Conservation (phyloP, 179 eudicot genomes). For the Carnegiea gigantea region DNA sequence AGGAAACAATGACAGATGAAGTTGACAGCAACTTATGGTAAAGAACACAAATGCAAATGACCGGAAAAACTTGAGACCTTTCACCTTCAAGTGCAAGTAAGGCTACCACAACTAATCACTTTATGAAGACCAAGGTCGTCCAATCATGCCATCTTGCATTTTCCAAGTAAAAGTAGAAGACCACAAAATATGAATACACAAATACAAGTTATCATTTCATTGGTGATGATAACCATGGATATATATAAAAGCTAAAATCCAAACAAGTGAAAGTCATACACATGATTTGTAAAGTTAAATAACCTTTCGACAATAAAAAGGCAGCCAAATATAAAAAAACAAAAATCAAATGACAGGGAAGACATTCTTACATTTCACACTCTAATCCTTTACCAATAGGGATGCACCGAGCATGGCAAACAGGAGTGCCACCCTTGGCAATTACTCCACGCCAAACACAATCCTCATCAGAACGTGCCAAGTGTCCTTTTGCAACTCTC, state of each 20-base stretch:
- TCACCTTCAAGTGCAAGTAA: neutral
- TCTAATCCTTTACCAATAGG: constrained; percentile 71
- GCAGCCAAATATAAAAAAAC: neutral
- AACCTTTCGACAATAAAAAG: neutral
- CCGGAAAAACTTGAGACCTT: neutral
- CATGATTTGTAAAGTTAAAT: neutral
- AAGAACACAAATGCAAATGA: neutral
- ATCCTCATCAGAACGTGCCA: constrained; percentile 45
- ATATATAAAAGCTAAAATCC: neutral
- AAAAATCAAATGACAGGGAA: neutral
- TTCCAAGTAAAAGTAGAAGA: neutral
- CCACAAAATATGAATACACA: neutral
- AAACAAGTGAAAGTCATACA: neutral
- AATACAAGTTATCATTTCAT: neutral
- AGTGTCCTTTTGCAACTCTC: constrained; percentile 35
- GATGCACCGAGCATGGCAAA: constrained; percentile 92
- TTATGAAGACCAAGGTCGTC: neutral
- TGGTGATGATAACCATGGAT: neutral
- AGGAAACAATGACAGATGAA: too few relatives aligned
- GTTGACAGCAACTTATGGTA: too few relatives aligned
- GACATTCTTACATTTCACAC: constrained; percentile 68
- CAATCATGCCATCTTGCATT: neutral
- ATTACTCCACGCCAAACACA: constrained; percentile 92
- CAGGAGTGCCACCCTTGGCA: constrained; percentile 84
- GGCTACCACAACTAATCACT: neutral